phyloP scores from a whole-genome alignment of 345 rosid genomes.

The Bruguiera parviflora region DNA sequence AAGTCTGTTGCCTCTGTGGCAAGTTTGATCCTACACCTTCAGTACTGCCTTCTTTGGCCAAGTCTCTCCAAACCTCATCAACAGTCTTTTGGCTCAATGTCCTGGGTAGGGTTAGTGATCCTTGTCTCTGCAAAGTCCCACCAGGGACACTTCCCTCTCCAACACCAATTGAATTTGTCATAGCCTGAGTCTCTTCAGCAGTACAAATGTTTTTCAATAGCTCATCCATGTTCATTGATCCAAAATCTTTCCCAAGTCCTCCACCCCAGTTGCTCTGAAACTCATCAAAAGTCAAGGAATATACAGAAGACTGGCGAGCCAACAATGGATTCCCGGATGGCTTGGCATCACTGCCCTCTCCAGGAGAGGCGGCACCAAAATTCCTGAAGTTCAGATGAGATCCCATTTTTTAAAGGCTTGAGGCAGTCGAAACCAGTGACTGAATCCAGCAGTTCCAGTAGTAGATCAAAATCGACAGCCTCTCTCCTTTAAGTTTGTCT shows the following conservation, averaged over 20 bases:
- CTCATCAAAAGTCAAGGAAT: slow-evolving; percentile 35
- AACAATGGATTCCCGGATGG: slow-evolving; percentile 10
- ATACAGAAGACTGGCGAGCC: slow-evolving; percentile 26
- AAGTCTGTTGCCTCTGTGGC: slow-evolving; percentile 42
- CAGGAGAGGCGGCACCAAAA: slow-evolving; percentile 6
- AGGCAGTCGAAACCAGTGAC: slow-evolving; percentile 14
- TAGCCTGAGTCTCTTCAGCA: slow-evolving; percentile 30
- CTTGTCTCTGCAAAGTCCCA: slow-evolving; percentile 61
- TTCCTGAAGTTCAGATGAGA: slow-evolving; percentile 33
- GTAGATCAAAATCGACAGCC: slow-evolving; percentile 14
- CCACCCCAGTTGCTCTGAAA: slow-evolving; percentile 31
- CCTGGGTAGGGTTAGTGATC: slow-evolving; percentile 35
- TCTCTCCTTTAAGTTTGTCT: slow-evolving; percentile 14
- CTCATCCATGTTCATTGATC: slow-evolving; percentile 37
- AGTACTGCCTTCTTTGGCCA: slow-evolving; percentile 19
- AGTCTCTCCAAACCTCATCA: slow-evolving; percentile 32
- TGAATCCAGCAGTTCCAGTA: slow-evolving; percentile 11
- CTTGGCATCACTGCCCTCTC: slow-evolving; percentile 16
- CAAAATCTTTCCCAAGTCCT: slow-evolving; percentile 28
- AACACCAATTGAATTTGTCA: slow-evolving; percentile 15
- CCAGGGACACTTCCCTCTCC: slow-evolving; percentile 21
- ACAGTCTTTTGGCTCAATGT: slow-evolving; percentile 36
- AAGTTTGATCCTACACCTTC: slow-evolving; percentile 31
- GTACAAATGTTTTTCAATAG: slow-evolving; percentile 32
- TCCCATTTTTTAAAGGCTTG: slow-evolving; percentile 40